A percentile compares a stretch with the other conserved stretches of the same genome.
These are phyloP conservation scores for Cyclotella choctawhatcheeana DNA, from an alignment of 108 stramenopile species.

Conservation along the genomic window DNA sequence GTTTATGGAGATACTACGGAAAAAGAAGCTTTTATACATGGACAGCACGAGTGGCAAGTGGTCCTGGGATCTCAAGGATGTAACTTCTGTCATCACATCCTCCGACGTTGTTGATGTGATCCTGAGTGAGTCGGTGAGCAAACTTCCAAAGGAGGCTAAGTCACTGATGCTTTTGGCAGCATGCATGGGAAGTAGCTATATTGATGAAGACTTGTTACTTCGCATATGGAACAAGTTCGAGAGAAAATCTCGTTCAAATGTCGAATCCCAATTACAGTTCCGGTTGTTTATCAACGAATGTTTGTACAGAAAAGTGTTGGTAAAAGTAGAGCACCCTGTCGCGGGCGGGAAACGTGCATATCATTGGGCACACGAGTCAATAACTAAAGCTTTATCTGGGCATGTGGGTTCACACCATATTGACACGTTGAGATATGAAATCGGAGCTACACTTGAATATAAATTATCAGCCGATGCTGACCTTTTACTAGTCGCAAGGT, in stretches of 20 bases:
- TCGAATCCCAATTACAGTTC: not conserved
- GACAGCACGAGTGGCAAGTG: not conserved
- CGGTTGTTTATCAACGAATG: slow-evolving; percentile 6
- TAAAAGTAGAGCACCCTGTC: not conserved
- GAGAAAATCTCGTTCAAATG: slow-evolving; percentile 6
- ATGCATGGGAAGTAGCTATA: slow-evolving; percentile 6
- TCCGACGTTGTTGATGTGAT: slow-evolving; percentile 3
- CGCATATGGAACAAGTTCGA: slow-evolving; percentile 10
- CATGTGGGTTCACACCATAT: not conserved
- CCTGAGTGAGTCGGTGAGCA: not conserved
- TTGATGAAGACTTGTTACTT: slow-evolving; percentile 5
- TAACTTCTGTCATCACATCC: not conserved
- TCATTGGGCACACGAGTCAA: slow-evolving; percentile 17
- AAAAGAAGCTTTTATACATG: slow-evolving; percentile 1
- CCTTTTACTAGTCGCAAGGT: not conserved
- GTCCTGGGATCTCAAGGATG: slow-evolving; percentile 5
- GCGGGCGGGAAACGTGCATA: not conserved
- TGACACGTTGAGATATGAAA: slow-evolving; percentile 9
- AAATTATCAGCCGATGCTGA: not conserved
- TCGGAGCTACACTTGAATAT: slow-evolving; percentile 12
- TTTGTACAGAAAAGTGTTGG: not conserved
- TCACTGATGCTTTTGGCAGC: slow-evolving; percentile 7
- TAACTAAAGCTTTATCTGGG: not conserved
- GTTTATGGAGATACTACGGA: slow-evolving; percentile 3
- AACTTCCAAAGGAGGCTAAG: not conserved